Percentiles rank a stretch among this genome's conserved stretches.
phyloP scores from a whole-genome alignment of 1,284 basidiomycete species.

The Ganoderma boninense region DNA sequence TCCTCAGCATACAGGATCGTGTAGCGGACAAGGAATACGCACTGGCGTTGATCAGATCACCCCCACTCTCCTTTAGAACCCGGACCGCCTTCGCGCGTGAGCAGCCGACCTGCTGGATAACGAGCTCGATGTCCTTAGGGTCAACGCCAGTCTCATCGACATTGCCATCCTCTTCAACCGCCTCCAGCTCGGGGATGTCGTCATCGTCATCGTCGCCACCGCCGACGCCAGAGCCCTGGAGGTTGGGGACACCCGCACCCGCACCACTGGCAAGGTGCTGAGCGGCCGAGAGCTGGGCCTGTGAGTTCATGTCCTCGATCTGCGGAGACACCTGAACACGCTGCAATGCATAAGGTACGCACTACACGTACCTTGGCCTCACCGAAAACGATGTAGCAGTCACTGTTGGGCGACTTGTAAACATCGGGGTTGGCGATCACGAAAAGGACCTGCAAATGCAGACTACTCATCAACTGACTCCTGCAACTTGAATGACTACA shows the following conservation, averaged over 20 bases:
- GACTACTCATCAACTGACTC: background rate
- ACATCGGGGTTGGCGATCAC: slow-evolving; percentile 96
- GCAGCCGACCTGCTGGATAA: slow-evolving; percentile 88
- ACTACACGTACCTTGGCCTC: slow-evolving; percentile 82
- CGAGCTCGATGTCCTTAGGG: slow-evolving; percentile 94
- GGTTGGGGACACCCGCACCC: slow-evolving; percentile 56
- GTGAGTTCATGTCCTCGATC: slow-evolving; percentile 92
- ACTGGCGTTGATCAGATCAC: slow-evolving; percentile 96
- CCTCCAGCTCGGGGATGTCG: slow-evolving; percentile 85
- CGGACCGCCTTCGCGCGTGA: slow-evolving; percentile 89
- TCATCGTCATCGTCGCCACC: slow-evolving; percentile 75
- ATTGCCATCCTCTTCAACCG: slow-evolving; percentile 78
- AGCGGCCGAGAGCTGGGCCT: slow-evolving; percentile 84
- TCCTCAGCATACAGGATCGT: slow-evolving; percentile 9
- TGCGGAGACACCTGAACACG: slow-evolving; percentile 39
- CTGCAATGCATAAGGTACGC: background rate
- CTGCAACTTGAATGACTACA: background rate
- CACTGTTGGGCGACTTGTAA: slow-evolving; percentile 96
- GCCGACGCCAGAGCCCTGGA: slow-evolving; percentile 59
- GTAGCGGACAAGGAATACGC: slow-evolving; percentile 48
- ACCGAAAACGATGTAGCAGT: slow-evolving; percentile 99
- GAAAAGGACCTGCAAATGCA: slow-evolving; percentile 76
- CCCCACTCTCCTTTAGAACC: slow-evolving; percentile 88
- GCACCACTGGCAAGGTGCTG: slow-evolving; percentile 80
- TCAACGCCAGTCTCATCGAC: slow-evolving; percentile 88